Evolutionary conservation across 768 basidiomycete genomes (phyloP).

Genomic region (Auricularia auricula-judae): DNA sequence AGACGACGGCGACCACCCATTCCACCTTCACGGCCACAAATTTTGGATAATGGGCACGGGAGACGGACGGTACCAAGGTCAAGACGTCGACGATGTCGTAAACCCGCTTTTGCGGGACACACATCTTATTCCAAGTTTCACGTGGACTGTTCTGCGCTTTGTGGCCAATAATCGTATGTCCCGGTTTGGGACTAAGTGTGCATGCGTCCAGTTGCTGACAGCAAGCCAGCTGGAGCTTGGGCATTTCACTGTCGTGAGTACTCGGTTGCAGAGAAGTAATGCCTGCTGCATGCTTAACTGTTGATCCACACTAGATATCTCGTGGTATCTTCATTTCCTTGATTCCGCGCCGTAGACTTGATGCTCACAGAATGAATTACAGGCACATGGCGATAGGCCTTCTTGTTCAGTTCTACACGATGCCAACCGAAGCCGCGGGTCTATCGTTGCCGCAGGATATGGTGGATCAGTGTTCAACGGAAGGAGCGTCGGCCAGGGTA

Average conservation of each 20-base stretch:
- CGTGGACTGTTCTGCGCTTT: constrained; percentile 28
- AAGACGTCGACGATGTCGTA: constrained; percentile 18
- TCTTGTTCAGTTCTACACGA: constrained; percentile 28
- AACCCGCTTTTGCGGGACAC: constrained; percentile 24
- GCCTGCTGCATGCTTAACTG: too few relatives aligned
- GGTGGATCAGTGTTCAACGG: constrained; percentile 19
- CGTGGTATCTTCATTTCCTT: too few relatives aligned
- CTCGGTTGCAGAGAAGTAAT: too few relatives aligned
- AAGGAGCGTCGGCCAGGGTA: not conserved
- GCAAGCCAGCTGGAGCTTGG: constrained; percentile 26
- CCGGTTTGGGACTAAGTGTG: not conserved
- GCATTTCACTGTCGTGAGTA: constrained; percentile 31
- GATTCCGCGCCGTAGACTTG: too few relatives aligned
- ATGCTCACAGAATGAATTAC: not conserved
- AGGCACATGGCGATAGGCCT: constrained; percentile 32
- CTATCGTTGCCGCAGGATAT: constrained; percentile 25
- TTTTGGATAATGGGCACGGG: constrained; percentile 27
- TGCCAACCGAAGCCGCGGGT: constrained; percentile 24
- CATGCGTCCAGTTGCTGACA: not conserved
- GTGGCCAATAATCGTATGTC: constrained; percentile 26
- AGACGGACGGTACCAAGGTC: constrained; percentile 21
- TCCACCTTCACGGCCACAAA: constrained; percentile 11
- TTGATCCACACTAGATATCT: too few relatives aligned
- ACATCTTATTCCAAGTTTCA: constrained; percentile 27
- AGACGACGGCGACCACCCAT: constrained; percentile 23